Percentiles rank a stretch among this genome's conserved stretches.
These are phyloP conservation scores for Fusarium albosuccineum DNA, from an alignment of 2,329 filamentous ascomycete species.

Conservation along the genomic window DNA sequence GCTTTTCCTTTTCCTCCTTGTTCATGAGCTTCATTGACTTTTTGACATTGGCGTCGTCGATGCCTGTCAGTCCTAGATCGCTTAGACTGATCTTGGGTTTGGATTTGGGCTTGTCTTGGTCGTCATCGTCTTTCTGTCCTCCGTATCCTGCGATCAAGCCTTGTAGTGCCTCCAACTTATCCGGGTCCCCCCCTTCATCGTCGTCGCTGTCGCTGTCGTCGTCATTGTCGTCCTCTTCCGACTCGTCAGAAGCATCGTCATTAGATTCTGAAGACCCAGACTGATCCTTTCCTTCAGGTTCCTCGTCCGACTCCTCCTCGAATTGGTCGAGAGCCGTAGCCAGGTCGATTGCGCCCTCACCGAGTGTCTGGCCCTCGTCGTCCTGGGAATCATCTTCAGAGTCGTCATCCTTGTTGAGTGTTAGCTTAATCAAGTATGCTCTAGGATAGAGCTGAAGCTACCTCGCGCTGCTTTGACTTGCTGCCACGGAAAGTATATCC, in stretches of 20 bases:
- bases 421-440: slow-evolving; percentile 13
- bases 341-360: slow-evolving; percentile 71
- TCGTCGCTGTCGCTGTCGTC: slow-evolving; percentile 62
- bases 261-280: slow-evolving; percentile 60
- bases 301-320: slow-evolving; percentile 63
- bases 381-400: slow-evolving; percentile 67
- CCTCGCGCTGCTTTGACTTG: slow-evolving; percentile 52
- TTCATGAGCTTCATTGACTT: slow-evolving; percentile 82
- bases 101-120: slow-evolving; percentile 56
- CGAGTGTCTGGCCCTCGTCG: slow-evolving; percentile 70
- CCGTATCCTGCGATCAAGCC: slow-evolving; percentile 77
- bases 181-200: slow-evolving; percentile 61
- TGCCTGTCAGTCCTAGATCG: slow-evolving; percentile 78
- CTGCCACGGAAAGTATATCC: slow-evolving; percentile 73
- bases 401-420: slow-evolving; percentile 61
- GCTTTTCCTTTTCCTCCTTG: slow-evolving; percentile 68
- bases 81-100: slow-evolving; percentile 79
- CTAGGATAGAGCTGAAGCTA: slow-evolving; percentile 21
- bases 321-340: slow-evolving; percentile 69
- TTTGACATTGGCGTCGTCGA: slow-evolving; percentile 81
- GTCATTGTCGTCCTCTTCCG: slow-evolving; percentile 62
- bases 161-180: slow-evolving; percentile 74
- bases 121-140: slow-evolving; percentile 71
- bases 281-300: slow-evolving; percentile 60
- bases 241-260: slow-evolving; percentile 56